These are phyloP conservation scores for Sordariomycetes sp. DNA, from an alignment of 2,329 filamentous ascomycete genomes.

Conservation along the genomic window DNA sequence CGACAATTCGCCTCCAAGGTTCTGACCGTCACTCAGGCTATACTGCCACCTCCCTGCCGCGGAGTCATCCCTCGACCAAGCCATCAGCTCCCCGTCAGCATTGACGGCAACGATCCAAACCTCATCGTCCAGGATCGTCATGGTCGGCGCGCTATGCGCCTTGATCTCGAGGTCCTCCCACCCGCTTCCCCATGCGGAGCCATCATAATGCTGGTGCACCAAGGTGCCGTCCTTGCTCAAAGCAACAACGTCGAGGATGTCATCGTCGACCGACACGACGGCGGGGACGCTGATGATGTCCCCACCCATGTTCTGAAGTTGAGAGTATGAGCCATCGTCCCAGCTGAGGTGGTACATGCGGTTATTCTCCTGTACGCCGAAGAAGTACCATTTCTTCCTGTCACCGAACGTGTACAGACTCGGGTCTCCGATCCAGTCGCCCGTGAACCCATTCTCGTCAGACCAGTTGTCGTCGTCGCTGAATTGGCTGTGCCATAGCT, in stretches of 20 bases:
- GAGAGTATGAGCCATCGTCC: background rate
- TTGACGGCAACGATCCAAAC: background rate
- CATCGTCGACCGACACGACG: background rate
- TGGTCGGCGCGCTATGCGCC: background rate
- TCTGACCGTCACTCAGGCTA: background rate
- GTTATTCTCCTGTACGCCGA: background rate
- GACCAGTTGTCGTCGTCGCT: background rate
- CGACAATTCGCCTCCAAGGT: background rate
- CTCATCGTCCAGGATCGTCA: background rate
- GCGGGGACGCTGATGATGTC: background rate
- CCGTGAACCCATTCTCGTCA: background rate
- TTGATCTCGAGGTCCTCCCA: background rate
- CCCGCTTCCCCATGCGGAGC: background rate
- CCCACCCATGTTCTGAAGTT: background rate
- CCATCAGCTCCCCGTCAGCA: background rate
- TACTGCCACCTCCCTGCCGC: background rate
- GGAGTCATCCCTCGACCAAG: background rate
- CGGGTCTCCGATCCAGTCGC: background rate
- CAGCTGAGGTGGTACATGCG: background rate
- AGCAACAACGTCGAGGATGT: background rate
- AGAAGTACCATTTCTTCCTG: background rate
- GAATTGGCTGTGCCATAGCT: background rate
- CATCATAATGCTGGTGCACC: conserved; percentile 1
- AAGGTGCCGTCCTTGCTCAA: background rate
- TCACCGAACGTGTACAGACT: background rate